These are phyloP conservation scores for Amylocystis lapponica DNA, from an alignment of 768 basidiomycete genomes.

Conservation along the genomic window DNA sequence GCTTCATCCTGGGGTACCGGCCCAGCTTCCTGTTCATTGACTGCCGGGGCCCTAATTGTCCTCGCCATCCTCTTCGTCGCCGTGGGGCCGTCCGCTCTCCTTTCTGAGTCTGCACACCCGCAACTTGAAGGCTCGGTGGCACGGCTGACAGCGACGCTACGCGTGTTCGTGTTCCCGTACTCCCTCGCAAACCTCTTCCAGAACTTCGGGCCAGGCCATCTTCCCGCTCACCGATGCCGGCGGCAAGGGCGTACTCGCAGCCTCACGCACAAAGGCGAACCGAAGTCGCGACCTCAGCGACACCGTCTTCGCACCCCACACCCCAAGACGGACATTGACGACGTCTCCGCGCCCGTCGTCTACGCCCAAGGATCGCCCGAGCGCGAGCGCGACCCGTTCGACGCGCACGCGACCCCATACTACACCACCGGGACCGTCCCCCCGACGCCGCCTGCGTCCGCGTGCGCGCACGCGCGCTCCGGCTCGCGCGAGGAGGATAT, in stretches of 20 bases:
- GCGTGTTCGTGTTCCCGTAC: slow-evolving; percentile 32
- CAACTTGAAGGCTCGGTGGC: not conserved
- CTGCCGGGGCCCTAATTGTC: slow-evolving; percentile 31
- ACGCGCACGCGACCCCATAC: slow-evolving; percentile 66
- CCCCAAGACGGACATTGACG: slow-evolving; percentile 66
- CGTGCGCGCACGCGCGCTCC: slow-evolving; percentile 42
- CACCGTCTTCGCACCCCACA: slow-evolving; percentile 55
- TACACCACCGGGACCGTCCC: slow-evolving; percentile 73
- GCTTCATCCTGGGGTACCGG: slow-evolving; percentile 37
- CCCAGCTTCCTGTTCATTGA: slow-evolving; percentile 32
- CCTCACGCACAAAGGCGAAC: slow-evolving; percentile 24
- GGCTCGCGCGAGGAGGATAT: slow-evolving; percentile 67
- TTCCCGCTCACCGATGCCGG: slow-evolving; percentile 33
- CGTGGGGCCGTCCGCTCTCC: slow-evolving; percentile 19
- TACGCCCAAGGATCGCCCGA: slow-evolving; percentile 25
- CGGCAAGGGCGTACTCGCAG: slow-evolving; percentile 4
- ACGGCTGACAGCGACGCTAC: slow-evolving; percentile 24
- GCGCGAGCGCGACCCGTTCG: slow-evolving; percentile 67
- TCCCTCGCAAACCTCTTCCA: slow-evolving; percentile 38
- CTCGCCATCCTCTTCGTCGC: slow-evolving; percentile 28
- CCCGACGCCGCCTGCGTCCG: slow-evolving; percentile 56
- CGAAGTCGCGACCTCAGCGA: slow-evolving; percentile 58
- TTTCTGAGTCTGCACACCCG: not conserved
- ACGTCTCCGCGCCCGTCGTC: slow-evolving; percentile 46
- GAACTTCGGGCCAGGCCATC: slow-evolving; percentile 46